Evolutionary conservation across 495 filamentous ascomycete species (phyloP).

Genomic region (Amorphotheca resinae): DNA sequence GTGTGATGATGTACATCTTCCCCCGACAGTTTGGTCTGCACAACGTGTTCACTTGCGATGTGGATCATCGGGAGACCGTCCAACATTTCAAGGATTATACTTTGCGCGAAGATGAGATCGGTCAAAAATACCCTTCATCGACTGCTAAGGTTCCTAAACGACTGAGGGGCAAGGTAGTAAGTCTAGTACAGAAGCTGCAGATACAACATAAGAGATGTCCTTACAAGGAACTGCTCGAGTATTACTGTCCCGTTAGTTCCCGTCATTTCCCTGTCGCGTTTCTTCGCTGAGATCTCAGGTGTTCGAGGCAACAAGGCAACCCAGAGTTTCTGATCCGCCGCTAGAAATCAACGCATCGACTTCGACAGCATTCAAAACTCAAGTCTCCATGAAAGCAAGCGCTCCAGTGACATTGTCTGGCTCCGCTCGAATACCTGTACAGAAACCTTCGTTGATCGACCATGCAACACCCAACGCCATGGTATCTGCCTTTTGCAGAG

Average conservation of each 20-base stretch:
- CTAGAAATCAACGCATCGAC: neutral
- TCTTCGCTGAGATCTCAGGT: neutral
- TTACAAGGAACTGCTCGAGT: constrained; percentile 59
- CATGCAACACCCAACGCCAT: constrained; percentile 55
- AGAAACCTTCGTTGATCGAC: constrained; percentile 41
- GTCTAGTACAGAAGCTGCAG: constrained; percentile 56
- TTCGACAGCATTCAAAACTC: constrained; percentile 11
- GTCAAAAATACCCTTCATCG: constrained; percentile 9
- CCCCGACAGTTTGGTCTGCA: constrained; percentile 81
- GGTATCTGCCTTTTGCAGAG: constrained; percentile 81
- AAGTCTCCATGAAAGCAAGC: constrained; percentile 2
- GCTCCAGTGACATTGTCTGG: constrained; percentile 7
- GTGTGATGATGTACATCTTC: constrained; percentile 86
- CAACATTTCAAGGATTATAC: constrained; percentile 73
- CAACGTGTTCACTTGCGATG: constrained; percentile 71
- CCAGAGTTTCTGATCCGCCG: neutral
- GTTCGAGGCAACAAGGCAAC: neutral
- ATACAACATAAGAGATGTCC: constrained; percentile 59
- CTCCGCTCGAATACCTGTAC: neutral
- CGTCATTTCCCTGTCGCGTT: neutral
- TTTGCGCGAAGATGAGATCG: constrained; percentile 71
- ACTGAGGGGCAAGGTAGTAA: constrained; percentile 46
- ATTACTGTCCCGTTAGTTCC: constrained; percentile 57
- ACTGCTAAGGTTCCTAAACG: constrained; percentile 54
- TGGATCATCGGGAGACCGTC: constrained; percentile 49